phyloP scores from a whole-genome alignment of 1,284 basidiomycete genomes.

The Neonothopanus nambi region DNA sequence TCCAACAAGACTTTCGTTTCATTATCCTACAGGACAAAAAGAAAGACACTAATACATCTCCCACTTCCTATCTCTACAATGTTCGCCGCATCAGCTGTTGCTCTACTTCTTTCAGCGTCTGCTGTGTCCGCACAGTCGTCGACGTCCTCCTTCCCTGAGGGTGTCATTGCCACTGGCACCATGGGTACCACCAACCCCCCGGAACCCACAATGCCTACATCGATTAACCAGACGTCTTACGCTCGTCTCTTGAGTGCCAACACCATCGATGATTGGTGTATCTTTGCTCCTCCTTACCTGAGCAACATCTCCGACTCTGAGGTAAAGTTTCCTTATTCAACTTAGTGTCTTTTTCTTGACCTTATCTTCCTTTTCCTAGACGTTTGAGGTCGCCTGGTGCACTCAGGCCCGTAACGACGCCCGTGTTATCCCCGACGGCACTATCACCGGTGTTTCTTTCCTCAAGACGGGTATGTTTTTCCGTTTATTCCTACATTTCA shows the following conservation, averaged over 20 bases:
- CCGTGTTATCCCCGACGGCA: constrained; percentile 59
- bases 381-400: constrained; percentile 69
- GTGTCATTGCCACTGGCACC: constrained; percentile 42
- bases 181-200: constrained; percentile 41
- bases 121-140: constrained; percentile 19
- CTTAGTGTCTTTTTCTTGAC: not conserved
- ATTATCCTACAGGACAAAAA: no score
- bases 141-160: constrained; percentile 25
- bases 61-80: constrained; percentile 8
- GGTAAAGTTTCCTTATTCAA: constrained; percentile 6
- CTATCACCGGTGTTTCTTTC: constrained; percentile 56
- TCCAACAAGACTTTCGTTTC: no score
- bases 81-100: constrained; percentile 10
- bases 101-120: constrained; percentile 20
- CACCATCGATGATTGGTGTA: constrained; percentile 42
- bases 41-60: no score
- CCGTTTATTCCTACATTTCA: not conserved
- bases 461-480: constrained; percentile 42
- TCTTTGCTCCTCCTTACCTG: constrained; percentile 38
- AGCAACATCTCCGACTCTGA: constrained; percentile 37
- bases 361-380: constrained; percentile 21
- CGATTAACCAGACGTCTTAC: constrained; percentile 40
- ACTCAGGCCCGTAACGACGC: constrained; percentile 61
- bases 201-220: constrained; percentile 34
- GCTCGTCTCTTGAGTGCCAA: constrained; percentile 39